Evolutionary conservation across 1,284 basidiomycete species (phyloP).

Genomic region (Coriolopsis trogii): DNA sequence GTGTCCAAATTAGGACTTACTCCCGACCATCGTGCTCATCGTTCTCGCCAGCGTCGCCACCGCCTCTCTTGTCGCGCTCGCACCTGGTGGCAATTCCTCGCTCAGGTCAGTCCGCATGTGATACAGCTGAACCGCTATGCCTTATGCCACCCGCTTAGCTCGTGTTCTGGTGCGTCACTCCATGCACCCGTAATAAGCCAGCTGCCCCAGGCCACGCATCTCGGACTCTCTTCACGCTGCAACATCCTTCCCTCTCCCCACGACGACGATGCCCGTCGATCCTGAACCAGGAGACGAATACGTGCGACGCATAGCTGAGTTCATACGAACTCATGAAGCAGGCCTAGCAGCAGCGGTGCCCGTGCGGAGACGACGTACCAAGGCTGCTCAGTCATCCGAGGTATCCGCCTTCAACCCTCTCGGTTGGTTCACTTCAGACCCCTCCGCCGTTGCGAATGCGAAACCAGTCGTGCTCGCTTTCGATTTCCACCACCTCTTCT

Average conservation of each 20-base stretch:
- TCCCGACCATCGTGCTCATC: conserved; percentile 8
- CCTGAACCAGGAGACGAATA: conserved; percentile 74
- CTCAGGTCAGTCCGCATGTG: neutral
- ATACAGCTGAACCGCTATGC: neutral
- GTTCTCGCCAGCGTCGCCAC: neutral
- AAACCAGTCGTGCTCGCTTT: conserved; percentile 69
- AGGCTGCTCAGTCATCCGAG: conserved; percentile 36
- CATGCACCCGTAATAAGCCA: conserved; percentile 21
- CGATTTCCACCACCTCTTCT: conserved; percentile 86
- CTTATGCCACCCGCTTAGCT: neutral
- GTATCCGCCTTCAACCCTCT: conserved; percentile 58
- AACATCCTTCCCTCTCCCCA: conserved; percentile 6
- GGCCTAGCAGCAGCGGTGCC: conserved; percentile 67
- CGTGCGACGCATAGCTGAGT: conserved; percentile 65
- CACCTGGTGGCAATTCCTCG: neutral
- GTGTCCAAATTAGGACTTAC: conserved; percentile 6
- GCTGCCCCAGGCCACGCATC: conserved; percentile 9
- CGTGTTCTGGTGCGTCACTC: conserved; percentile 2
- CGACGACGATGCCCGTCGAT: conserved; percentile 48
- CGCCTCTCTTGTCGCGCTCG: conserved; percentile 1
- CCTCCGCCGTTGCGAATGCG: conserved; percentile 36
- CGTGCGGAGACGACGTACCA: conserved; percentile 50
- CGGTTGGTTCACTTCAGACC: conserved; percentile 59
- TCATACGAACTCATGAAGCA: conserved; percentile 70
- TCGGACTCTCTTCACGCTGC: conserved; percentile 12